A percentile compares a stretch with the other conserved stretches of the same genome.
Evolutionary conservation across 495 filamentous ascomycete genomes (phyloP).

Genomic region (Amniculicola lignicola): DNA sequence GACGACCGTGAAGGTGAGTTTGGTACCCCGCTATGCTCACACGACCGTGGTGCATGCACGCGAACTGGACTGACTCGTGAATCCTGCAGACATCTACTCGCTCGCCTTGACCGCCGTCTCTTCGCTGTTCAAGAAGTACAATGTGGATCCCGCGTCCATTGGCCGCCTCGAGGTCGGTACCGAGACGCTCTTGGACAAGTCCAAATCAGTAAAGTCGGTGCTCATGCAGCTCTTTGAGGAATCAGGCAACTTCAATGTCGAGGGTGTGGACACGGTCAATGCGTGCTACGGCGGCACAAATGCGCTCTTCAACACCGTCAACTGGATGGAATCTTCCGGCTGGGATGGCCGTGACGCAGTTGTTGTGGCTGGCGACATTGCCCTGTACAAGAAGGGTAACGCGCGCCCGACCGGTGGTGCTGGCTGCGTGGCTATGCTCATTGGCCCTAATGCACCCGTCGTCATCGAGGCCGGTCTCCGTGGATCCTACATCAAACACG

Average conservation of each 20-base stretch:
- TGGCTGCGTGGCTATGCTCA: constrained; percentile 88
- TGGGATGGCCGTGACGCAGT: constrained; percentile 96
- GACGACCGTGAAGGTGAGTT: constrained; percentile 92
- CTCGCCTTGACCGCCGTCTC: constrained; percentile 85
- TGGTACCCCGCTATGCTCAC: too few species aligned
- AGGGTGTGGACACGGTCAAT: constrained; percentile 95
- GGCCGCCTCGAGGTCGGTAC: constrained; percentile 96
- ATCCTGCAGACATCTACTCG: constrained; percentile 87
- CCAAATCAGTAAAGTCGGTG: constrained; percentile 99
- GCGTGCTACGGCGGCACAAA: constrained; percentile 99
- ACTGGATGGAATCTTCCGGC: constrained; percentile 96
- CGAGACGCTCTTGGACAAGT: constrained; percentile 98
- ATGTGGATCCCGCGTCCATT: constrained; percentile 83
- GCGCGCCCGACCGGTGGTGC: constrained; percentile 95
- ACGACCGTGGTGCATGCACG: constrained; percentile 7
- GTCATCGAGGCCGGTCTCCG: constrained; percentile 89
- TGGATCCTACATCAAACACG: constrained; percentile 88
- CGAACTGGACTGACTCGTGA: constrained; percentile 16
- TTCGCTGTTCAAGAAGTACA: constrained; percentile 88
- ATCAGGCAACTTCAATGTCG: constrained; percentile 84
- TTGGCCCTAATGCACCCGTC: constrained; percentile 89
- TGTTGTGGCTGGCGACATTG: constrained; percentile 95
- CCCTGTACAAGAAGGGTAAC: constrained; percentile 93
- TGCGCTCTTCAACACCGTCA: constrained; percentile 92
- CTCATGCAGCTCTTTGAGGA: constrained; percentile 93